Percentiles rank a stretch among this genome's conserved stretches.
Conservation (phyloP, 2,329 filamentous ascomycete genomes). For the Clonostachys solani region DNA sequence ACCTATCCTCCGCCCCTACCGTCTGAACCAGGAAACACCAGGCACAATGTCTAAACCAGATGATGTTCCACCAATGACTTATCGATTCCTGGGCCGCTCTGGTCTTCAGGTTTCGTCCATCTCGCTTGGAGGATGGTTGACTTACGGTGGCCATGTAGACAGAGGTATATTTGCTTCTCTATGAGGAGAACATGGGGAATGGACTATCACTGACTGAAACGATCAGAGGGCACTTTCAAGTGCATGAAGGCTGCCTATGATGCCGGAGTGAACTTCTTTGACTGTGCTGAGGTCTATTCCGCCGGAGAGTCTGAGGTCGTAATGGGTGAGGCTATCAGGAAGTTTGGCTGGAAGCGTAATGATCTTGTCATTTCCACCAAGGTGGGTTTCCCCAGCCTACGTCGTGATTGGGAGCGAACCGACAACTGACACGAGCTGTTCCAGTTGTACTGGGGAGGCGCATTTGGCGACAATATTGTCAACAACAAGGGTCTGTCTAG, state of each 20-base stretch:
- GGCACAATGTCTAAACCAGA: constrained; percentile 31
- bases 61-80: constrained; percentile 55
- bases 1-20: neutral
- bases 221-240: constrained; percentile 39
- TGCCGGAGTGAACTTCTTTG: constrained; percentile 59
- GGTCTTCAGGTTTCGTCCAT: constrained; percentile 73
- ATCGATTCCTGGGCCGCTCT: constrained; percentile 66
- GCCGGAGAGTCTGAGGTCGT: constrained; percentile 59
- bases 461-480: constrained; percentile 55
- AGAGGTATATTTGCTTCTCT: constrained; percentile 40
- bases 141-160: constrained; percentile 70
- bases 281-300: constrained; percentile 54
- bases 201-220: neutral
- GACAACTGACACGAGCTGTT: neutral
- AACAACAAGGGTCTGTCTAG: constrained; percentile 66
- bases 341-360: constrained; percentile 57
- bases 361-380: constrained; percentile 60
- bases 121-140: constrained; percentile 68
- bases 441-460: constrained; percentile 60
- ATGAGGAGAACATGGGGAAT: neutral
- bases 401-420: neutral
- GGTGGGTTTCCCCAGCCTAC: constrained; percentile 18
- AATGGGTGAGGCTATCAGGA: constrained; percentile 57
- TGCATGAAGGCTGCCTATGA: constrained; percentile 61
- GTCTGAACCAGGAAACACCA: neutral